These are phyloP conservation scores for Monosporascus sp. DNA, from an alignment of 2,329 filamentous ascomycete genomes.

Conservation along the genomic window DNA sequence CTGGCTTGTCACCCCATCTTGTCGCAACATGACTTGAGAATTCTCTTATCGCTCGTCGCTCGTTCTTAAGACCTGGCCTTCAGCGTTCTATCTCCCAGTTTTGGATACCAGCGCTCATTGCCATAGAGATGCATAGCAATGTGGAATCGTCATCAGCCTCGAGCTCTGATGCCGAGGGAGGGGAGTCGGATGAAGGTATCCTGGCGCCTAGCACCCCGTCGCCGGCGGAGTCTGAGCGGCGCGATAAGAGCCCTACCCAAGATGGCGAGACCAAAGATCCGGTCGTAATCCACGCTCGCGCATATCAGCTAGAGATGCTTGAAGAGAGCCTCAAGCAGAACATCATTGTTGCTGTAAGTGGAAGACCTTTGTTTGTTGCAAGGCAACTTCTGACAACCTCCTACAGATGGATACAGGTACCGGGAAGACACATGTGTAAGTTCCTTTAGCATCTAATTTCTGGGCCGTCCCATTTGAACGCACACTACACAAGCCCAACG, in stretches of 20 bases:
- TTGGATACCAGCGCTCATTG: too few relatives aligned
- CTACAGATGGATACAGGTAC: constrained; percentile 70
- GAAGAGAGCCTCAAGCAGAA: constrained; percentile 63
- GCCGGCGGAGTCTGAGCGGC: neutral
- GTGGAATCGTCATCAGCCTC: neutral
- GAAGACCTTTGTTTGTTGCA: neutral
- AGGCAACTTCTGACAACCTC: neutral
- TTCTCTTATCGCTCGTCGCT: too few relatives aligned
- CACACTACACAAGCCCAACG: too few relatives aligned
- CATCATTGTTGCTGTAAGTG: constrained; percentile 63
- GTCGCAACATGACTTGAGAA: too few relatives aligned
- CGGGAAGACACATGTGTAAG: constrained; percentile 73
- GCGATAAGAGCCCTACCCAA: neutral
- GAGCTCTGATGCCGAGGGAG: neutral
- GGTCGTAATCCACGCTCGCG: constrained; percentile 41
- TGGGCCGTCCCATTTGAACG: too few relatives aligned
- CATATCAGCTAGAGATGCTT: constrained; percentile 74
- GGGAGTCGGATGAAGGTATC: neutral
- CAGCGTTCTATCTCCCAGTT: too few relatives aligned
- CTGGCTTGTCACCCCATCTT: too few relatives aligned
- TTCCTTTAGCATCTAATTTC: constrained; percentile 3
- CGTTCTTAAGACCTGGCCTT: too few relatives aligned
- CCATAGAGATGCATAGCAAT: neutral
- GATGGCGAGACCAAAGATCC: constrained; percentile 13
- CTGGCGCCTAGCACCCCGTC: neutral